Percentiles rank a stretch among this genome's conserved stretches.
Conservation (phyloP, 192 early-diverging fungal species). For the Gonapodya prolifera region DNA sequence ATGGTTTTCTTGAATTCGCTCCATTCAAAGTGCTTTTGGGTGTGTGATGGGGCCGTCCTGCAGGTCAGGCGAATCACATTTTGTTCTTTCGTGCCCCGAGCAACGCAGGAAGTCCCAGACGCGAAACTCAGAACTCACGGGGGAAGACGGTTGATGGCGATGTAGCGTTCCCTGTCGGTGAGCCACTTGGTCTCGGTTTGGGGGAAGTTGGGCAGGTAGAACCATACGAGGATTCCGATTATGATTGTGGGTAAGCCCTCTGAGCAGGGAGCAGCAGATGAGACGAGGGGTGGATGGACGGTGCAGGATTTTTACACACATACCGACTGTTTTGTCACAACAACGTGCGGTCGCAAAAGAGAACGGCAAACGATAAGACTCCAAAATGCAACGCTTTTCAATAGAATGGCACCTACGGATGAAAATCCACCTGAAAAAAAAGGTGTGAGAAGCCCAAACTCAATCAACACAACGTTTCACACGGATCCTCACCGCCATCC, state of each 20-base stretch:
- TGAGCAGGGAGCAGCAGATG: too few species aligned
- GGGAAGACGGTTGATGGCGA: neutral
- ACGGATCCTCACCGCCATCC: conserved; percentile 19
- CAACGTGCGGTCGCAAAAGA: neutral
- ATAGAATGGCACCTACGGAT: too few species aligned
- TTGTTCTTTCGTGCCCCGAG: neutral
- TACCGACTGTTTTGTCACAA: neutral
- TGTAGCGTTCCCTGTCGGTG: neutral
- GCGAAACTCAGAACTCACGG: neutral
- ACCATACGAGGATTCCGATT: conserved; percentile 19
- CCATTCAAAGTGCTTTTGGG: neutral
- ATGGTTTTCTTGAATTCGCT: neutral
- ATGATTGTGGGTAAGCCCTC: conserved; percentile 43
- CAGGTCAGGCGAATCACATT: neutral
- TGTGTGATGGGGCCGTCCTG: neutral
- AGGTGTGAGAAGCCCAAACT: too few species aligned
- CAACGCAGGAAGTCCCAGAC: neutral
- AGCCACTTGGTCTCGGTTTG: neutral
- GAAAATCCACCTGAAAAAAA: too few species aligned
- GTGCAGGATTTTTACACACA: too few species aligned
- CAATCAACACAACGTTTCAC: too few species aligned
- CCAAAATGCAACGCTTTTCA: too few species aligned
- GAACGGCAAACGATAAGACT: too few species aligned
- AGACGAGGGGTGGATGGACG: too few species aligned
- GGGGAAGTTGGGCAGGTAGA: conserved; percentile 6